Conservation (phyloP, 768 basidiomycete species). For the Collybia nuda region DNA sequence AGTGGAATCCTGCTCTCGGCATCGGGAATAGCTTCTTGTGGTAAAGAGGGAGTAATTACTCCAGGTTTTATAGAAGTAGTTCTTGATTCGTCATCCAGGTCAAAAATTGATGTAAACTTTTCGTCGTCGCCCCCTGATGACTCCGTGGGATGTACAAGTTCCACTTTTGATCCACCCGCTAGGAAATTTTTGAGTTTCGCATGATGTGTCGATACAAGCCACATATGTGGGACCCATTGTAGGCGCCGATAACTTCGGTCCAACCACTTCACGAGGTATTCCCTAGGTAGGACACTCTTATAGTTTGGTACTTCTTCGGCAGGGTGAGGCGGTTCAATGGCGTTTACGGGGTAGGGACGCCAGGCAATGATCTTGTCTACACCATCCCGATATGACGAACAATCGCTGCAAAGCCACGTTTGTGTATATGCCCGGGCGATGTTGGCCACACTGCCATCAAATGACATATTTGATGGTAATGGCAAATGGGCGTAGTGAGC, state of each 20-base stretch:
- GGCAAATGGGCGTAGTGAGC: slow-evolving; percentile 81
- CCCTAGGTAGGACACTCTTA: slow-evolving; percentile 72
- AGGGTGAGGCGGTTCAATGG: slow-evolving; percentile 47
- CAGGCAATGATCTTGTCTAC: slow-evolving; percentile 90
- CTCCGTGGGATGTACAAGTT: slow-evolving; percentile 51
- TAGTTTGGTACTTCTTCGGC: slow-evolving; percentile 42
- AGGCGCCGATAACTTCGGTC: slow-evolving; percentile 75
- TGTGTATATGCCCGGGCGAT: slow-evolving; percentile 60
- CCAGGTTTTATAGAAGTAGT: slow-evolving; percentile 33
- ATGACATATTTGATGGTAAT: slow-evolving; percentile 35
- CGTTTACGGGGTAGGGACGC: slow-evolving; percentile 76
- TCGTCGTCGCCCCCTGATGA: slow-evolving; percentile 28
- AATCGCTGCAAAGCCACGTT: slow-evolving; percentile 76
- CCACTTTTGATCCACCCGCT: slow-evolving; percentile 61
- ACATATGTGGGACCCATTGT: slow-evolving; percentile 93
- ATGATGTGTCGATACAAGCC: slow-evolving; percentile 71
- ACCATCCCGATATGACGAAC: slow-evolving; percentile 64
- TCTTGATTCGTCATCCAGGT: slow-evolving; percentile 37
- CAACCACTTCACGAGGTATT: slow-evolving; percentile 92
- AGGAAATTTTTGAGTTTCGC: slow-evolving; percentile 79
- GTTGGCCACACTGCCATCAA: slow-evolving; percentile 32
- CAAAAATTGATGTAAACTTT: slow-evolving; percentile 29
- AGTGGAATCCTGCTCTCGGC: slow-evolving; percentile 75
- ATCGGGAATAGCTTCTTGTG: slow-evolving; percentile 51
- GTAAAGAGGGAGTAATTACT: slow-evolving; percentile 19